Evolutionary conservation across 202 grass and related monocot genomes (phyloP), one percentile per base, ranked within the genome.

Genomic region (Digitaria exilis): DNA sequence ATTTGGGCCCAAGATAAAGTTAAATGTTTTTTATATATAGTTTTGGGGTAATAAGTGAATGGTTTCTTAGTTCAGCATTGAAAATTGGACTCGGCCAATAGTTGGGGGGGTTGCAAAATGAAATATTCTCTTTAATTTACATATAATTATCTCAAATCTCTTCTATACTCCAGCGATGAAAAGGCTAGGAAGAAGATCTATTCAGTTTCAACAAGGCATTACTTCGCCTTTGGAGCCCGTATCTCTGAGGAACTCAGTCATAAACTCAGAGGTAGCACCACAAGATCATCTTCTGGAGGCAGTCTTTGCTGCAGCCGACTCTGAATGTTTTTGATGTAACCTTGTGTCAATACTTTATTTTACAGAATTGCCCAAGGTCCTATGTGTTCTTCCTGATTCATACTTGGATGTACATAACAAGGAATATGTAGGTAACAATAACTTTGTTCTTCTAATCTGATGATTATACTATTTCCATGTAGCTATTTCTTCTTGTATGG

Each of bases 331-430:
- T 58, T 26, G n/a, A n/a, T n/a, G 24, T 58, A 69, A 32, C 10
- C 24, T 43, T 58, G 13, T 64, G 18, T 26, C 37, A 49, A 68
- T 79, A 16, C 30, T 77, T n/a, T n/a, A n/a, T n/a, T 22, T 22
- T 84, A 46, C 73, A 94, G 92, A 84, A 69, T 76, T 89, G 84
- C 61, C 71, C 3, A 88, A 88, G 34, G 92, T 94, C 16, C 88
- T 76, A 30, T 94, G 88, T 88, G 88, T 94, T 84, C 86, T 94
- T 16, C 88, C 92, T 61, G 92, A 94, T 84, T 91, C 92, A 1
- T 94, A 94, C 76, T 45, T 94, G 80, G 92, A 94, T 89, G 80
- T 85, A 4, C 87, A 59, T 42, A 94, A 94, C 63, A 91, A 94
- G 73, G 86, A 94, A 54, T 94, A 89, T 82, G 92, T 89, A 89